phyloP scores from a whole-genome alignment of 2,329 filamentous ascomycete genomes.

The Penicillium sp. region DNA sequence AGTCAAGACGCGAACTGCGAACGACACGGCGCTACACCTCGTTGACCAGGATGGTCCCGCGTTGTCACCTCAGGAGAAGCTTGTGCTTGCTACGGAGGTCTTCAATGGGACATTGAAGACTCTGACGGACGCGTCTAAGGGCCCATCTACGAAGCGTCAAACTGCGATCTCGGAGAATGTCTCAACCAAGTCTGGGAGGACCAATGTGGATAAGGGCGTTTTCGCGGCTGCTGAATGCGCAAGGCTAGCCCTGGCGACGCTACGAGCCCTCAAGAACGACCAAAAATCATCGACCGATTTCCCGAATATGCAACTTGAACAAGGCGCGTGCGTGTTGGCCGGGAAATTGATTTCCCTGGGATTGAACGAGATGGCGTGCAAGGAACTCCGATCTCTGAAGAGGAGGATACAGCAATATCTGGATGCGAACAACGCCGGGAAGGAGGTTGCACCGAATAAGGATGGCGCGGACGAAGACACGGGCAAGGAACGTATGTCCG shows the following conservation, averaged over 20 bases:
- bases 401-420: constrained; percentile 37
- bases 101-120: constrained; percentile 49
- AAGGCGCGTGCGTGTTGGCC: constrained; percentile 45
- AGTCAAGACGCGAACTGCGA: constrained; percentile 28
- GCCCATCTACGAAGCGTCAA: constrained; percentile 17
- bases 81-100: constrained; percentile 48
- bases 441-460: constrained; percentile 16
- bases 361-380: constrained; percentile 43
- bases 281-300: constrained; percentile 22
- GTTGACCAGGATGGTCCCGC: constrained; percentile 28
- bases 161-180: constrained; percentile 26
- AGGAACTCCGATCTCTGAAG: constrained; percentile 44
- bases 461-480: constrained; percentile 29
- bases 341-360: constrained; percentile 45
- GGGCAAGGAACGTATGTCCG: constrained; percentile 38
- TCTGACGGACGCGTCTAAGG: constrained; percentile 42
- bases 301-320: constrained; percentile 44
- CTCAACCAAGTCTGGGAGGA: constrained; percentile 25
- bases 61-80: constrained; percentile 41
- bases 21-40: constrained; percentile 29
- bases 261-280: constrained; percentile 39
- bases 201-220: constrained; percentile 30
- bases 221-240: constrained; percentile 43
- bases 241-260: constrained; percentile 39
- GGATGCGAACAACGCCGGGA: constrained; percentile 22